Evolutionary conservation across 176 grass and related monocot species (phyloP), one percentile per base, ranked within the genome.

Genomic region (Eleusine coracana): DNA sequence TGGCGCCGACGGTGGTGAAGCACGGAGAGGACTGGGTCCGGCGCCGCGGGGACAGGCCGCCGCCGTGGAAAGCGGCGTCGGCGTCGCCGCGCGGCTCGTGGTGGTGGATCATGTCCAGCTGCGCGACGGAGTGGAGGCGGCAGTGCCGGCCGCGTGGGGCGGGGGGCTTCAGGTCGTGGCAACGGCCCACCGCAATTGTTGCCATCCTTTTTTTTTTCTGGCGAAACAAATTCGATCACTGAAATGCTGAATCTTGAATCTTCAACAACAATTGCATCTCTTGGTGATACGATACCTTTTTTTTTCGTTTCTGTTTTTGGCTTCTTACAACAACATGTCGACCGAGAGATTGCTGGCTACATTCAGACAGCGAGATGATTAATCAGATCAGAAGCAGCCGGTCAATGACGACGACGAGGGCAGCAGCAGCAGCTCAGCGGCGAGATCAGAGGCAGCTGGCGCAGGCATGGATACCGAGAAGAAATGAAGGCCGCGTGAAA

Each of bases 101-200:
- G 13, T 17, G 75, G 14, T 18, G 71, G 74, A 29, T 79, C 83
- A 69, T 42, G 65, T 79, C 71, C 38, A 86, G 70, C 64, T 87
- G 88, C 73, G 86, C 62, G 36, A 92, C 85, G 77, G 92, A 97
- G 78, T 78, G 86, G 74, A 92, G 91, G 49, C 92, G 88, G 88
- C 79, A 92, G 65, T 92, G 88, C 50, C 90, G 83, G 59, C 54
- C 80, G 25, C 78, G 79, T 23, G n/a, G 73, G 25, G 68, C 31
- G 42, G 80, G 90, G 25, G 90, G 88, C 78, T 87, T 89, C 45
- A 94, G 66, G 28, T 85, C 81, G 50, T 85, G 90, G 86, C 81
- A 78, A 34, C 78, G 92, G 36, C 84, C 83, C 66, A 91, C 80
- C 7, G 83, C 88, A 77, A 91, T 88, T 21, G 92, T 90, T 21